These are phyloP conservation scores for Anacardium occidentale DNA, from an alignment of 345 rosid species.

Conservation along the genomic window DNA sequence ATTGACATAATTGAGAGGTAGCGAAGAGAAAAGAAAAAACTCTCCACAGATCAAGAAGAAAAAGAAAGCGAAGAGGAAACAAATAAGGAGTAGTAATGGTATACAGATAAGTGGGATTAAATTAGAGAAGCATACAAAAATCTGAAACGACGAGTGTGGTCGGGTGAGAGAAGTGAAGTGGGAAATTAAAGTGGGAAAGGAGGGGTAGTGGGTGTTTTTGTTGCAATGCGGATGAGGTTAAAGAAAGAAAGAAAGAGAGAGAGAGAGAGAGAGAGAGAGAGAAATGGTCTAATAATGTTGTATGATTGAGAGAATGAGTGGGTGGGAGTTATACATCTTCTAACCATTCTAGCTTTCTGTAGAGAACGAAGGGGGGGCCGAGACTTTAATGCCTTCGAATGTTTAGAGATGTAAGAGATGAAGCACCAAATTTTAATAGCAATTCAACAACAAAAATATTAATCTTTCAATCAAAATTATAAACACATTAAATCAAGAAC, in stretches of 20 bases:
- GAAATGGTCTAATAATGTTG: neutral
- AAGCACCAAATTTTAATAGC: neutral
- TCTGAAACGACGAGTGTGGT: slow-evolving; percentile 42
- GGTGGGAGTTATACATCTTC: slow-evolving; percentile 39
- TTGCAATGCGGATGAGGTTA: neutral
- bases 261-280: slow-evolving; percentile 18
- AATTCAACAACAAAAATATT: too few relatives aligned
- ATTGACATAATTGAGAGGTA: slow-evolving; percentile 48
- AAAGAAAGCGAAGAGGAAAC: slow-evolving; percentile 9
- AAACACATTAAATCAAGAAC: too few relatives aligned
- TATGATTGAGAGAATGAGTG: slow-evolving; percentile 62
- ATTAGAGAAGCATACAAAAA: slow-evolving; percentile 37
- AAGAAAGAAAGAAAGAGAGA: slow-evolving; percentile 18
- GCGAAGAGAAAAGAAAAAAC: neutral
- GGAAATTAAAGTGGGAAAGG: neutral
- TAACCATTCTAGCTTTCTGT: slow-evolving; percentile 37
- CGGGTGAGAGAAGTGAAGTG: slow-evolving; percentile 30
- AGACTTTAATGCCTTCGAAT: slow-evolving; percentile 42
- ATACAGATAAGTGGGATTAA: slow-evolving; percentile 23
- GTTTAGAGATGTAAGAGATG: slow-evolving; percentile 32
- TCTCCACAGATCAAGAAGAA: slow-evolving; percentile 13
- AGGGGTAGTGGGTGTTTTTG: slow-evolving; percentile 7
- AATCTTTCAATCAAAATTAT: too few relatives aligned
- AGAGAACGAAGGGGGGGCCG: slow-evolving; percentile 52
- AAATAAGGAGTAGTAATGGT: neutral